Evolutionary conservation across 441 rosid genomes (phyloP), one percentile per base, ranked within the genome.

Genomic region (Croton setiger): DNA sequence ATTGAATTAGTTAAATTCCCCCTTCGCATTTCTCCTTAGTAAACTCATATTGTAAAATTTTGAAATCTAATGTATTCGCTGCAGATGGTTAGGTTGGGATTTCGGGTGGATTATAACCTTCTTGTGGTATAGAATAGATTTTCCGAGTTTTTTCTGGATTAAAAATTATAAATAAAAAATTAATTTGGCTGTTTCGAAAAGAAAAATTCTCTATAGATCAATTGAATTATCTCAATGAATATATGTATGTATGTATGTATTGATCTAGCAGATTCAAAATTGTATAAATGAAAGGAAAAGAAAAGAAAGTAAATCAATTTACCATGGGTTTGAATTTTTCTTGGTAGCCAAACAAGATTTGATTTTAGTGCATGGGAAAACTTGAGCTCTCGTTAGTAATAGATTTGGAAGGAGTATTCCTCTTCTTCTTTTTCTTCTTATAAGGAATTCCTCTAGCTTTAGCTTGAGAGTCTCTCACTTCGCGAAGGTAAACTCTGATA

Each of bases 361-460:
- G 31, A 27, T 27, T 27, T 27, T 77, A 78, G 74, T 83, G 89
- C 74, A 75, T 51, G 72, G 84, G 77, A 68, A 83, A 82, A 69
- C 72, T 79, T 5, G 88, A 72, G 74, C 68, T 79, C 39, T 78
- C 71, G 61, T 60, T 76, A 66, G 33, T 45, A 66, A 20, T 45
- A n/a, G 76, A 65, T 60, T 72, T 79, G 57, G 58, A 45, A 8
- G 74, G 68, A 5, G 5, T 39, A 68, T 64, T 79, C 74, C 77
- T 79, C 74, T 77, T 79, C 83, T 86, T 87, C 80, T 88, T 90
- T 63, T 89, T 88, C 88, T 90, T 90, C 85, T 85, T 90, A 37
- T 90, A 90, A 59, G 90, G 92, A 64, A 90, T 85, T 48, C 96
- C 96, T 78, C 96, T 78, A 2, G 96, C 96, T 72, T 83, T 90